Evolutionary conservation across 169 alveolate genomes (phyloP), one percentile per base, ranked within the genome.

Genomic region (Plasmodium yoelii): DNA sequence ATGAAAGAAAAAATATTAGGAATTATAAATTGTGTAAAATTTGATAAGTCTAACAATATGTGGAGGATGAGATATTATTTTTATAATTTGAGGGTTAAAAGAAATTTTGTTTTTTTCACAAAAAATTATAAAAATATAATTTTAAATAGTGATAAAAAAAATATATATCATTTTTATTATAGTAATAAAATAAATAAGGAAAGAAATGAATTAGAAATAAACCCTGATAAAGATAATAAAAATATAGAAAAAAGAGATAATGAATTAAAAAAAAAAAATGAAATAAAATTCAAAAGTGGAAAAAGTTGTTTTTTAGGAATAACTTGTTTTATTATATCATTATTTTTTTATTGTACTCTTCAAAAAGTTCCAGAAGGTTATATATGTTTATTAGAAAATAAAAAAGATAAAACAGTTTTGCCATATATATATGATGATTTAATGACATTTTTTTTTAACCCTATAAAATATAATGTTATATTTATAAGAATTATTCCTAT

Each of bases 391-490:
- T 53, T 75, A n/a, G 60, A 75, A 56, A 75, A 75, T 67, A 75
- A 47, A 75, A 22, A 46, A 13, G 88, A 75, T 55, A 10, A 8
- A 22, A 63, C 64, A 7, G 88, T 75, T 10, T 46, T 60, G 28
- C 88, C 88, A n/a, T 75, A 75, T 42, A 75, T 75, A 24, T 75
- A 75, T 75, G 88, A 75, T 56, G 88, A 75, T 26, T 34, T 61
- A 65, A 75, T 75, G 88, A 75, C 88, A 9, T 75, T 75, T 63
- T 75, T 75, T 63, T 75, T 28, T 63, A 75, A 75, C 39, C 75
- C 88, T 44, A 22, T 75, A 39, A 75, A 75, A 24, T 75, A 75
- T 63, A 63, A 63, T 61, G 75, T 75, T 24, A 64, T 28, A 15
- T 57, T 55, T 24, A 75, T 75, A 69, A 60, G 88, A 63, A 56